Conservation (phyloP, 2,329 filamentous ascomycete genomes). For the Eutypella sp. region DNA sequence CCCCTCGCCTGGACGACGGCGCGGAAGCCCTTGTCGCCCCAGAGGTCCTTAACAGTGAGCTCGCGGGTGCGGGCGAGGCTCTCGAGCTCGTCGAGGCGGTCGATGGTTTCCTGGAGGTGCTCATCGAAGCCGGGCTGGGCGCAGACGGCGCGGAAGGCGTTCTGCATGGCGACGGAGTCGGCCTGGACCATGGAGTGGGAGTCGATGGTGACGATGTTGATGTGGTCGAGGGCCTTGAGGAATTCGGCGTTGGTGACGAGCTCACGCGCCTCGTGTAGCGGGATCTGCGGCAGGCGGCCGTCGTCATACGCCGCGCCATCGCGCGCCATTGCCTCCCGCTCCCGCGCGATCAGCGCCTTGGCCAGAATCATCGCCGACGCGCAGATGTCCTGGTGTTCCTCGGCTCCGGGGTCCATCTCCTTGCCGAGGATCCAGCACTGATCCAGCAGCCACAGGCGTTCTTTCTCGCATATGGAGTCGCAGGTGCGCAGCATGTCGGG, state of each 20-base stretch:
- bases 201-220: slow-evolving; percentile 55
- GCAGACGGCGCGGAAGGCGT: slow-evolving; percentile 51
- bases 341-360: slow-evolving; percentile 48
- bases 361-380: slow-evolving; percentile 55
- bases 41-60: slow-evolving; percentile 46
- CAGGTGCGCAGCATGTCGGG: slow-evolving; percentile 46
- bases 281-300: slow-evolving; percentile 47
- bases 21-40: slow-evolving; percentile 11
- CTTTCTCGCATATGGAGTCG: slow-evolving; percentile 56
- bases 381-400: slow-evolving; percentile 57
- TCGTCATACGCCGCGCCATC: slow-evolving; percentile 7
- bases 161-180: slow-evolving; percentile 54
- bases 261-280: slow-evolving; percentile 42
- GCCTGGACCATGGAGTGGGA: slow-evolving; percentile 50
- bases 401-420: slow-evolving; percentile 65
- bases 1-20: slow-evolving; percentile 6
- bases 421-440: slow-evolving; percentile 69
- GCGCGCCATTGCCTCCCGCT: slow-evolving; percentile 27
- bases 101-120: slow-evolving; percentile 46
- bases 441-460: slow-evolving; percentile 74
- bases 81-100: slow-evolving; percentile 50
- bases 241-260: slow-evolving; percentile 55
- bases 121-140: slow-evolving; percentile 45
- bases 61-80: slow-evolving; percentile 49
- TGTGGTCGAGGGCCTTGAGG: slow-evolving; percentile 51